These are phyloP conservation scores for Hibiscus trionum DNA, from an alignment of 345 rosid species.

Conservation along the genomic window DNA sequence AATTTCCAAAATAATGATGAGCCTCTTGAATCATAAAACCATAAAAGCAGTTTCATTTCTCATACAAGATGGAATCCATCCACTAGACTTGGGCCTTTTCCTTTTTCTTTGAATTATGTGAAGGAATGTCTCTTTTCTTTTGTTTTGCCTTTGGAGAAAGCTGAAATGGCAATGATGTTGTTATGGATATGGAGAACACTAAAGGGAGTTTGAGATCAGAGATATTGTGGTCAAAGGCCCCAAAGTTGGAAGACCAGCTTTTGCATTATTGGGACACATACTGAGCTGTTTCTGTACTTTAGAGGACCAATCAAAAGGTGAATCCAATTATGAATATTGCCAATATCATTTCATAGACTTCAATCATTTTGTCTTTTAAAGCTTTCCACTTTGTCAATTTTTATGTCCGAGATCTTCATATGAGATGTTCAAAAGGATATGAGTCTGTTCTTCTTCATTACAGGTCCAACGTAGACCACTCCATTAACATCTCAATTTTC, in stretches of 20 bases:
- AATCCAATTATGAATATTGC: constrained; percentile 35
- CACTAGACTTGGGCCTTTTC: neutral
- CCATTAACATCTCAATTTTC: constrained; percentile 15
- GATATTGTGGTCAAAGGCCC: constrained; percentile 39
- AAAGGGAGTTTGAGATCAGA: constrained; percentile 19
- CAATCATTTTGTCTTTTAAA: constrained; percentile 29
- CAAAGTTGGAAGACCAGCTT: constrained; percentile 21
- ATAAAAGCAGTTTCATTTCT: too few species aligned
- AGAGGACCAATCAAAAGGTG: constrained; percentile 30
- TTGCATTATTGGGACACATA: constrained; percentile 28
- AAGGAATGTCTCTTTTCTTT: constrained; percentile 3
- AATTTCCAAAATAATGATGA: constrained; percentile 8
- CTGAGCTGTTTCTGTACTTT: constrained; percentile 34
- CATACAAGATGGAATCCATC: neutral
- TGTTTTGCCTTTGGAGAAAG: constrained; percentile 17
- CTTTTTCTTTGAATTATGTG: constrained; percentile 14
- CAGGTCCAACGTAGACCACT: constrained; percentile 14
- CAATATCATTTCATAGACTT: constrained; percentile 27
- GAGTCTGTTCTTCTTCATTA: constrained; percentile 25
- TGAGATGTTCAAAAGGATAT: constrained; percentile 7
- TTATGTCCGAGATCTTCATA: constrained; percentile 25
- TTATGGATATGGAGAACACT: constrained; percentile 22
- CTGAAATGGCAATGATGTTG: constrained; percentile 31
- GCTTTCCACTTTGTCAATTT: constrained; percentile 14
- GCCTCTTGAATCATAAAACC: constrained; percentile 5